Base-by-base conservation (phyloP, 352 stramenopile species). In the Globisporangium canariense region DNA sequence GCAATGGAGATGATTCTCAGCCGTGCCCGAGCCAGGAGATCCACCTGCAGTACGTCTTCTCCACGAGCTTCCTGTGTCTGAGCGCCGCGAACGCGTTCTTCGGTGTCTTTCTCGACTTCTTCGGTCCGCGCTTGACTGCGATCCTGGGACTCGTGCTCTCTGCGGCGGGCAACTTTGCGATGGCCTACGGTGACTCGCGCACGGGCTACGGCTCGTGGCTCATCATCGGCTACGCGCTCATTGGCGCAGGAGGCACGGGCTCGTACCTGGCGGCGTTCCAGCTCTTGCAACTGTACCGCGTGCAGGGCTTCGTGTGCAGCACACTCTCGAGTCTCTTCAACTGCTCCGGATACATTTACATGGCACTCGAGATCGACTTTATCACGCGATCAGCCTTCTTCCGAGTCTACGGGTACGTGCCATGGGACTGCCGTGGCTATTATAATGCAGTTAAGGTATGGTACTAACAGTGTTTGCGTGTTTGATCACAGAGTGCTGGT, bases 291-390 rank as follows among this genome's bases (percentile, higher is more conserved):
- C 67, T 94, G 4, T 94, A 86, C 54, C 71, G 87, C 58, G 76
- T 83, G 1, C 86, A 94, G 74, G 86, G 83, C 0, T 72, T 91
- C 22, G 81, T 91, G 40, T 94, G 83, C 67, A 92, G 83, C 45
- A 85, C 77, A n/a, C 66, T 92, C 18, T 92, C 86, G 18, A 94
- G 86, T 46, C 66, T 94, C 46, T 94, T 94, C 62, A 94, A 94
- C 53, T 91, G 83, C 28, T 94, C 83, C 4, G 83, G 86, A 2
- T 94, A 93, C 58, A 64, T 94, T n/a, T 94, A 91, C 65, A 92
- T 94, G 86, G 61, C 90, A 18, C 74, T 94, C 36, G 74, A 89
- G 63, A 41, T 86, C n/a, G 67, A 78, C 22, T 72, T 70, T 8
- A 65, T 91, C 45, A 77, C 74, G 8, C 78, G 82, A 1, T 34